These are phyloP conservation scores for Ilyonectria destructans DNA, from an alignment of 2,329 filamentous ascomycete genomes.

Conservation along the genomic window DNA sequence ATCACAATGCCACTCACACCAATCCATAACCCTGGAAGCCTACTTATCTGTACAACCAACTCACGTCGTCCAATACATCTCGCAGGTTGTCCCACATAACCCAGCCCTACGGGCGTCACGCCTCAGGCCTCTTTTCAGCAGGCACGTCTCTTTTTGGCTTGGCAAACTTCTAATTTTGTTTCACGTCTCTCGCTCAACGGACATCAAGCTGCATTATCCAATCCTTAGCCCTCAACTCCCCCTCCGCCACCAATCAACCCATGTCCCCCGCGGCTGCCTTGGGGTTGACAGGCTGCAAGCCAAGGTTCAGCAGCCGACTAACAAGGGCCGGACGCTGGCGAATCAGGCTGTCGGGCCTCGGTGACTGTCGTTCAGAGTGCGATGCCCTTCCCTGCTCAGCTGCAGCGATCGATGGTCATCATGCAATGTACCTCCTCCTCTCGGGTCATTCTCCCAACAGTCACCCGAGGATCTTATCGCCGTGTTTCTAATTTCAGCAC, in stretches of 20 bases:
- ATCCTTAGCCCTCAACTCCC: background rate
- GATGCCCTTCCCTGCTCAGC: background rate
- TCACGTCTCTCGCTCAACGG: background rate
- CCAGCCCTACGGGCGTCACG: constrained; percentile 12
- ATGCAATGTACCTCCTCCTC: constrained; percentile 4
- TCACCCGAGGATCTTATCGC: background rate
- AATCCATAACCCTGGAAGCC: constrained; percentile 1
- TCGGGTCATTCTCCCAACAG: constrained; percentile 25
- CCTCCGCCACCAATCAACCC: background rate
- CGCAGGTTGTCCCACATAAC: background rate
- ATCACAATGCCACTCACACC: constrained; percentile 1
- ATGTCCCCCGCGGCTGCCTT: constrained; percentile 20
- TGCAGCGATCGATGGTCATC: constrained; percentile 25
- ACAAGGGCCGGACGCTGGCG: constrained; percentile 10
- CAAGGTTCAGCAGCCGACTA: constrained; percentile 5
- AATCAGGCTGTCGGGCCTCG: constrained; percentile 24
- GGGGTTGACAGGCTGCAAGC: constrained; percentile 17
- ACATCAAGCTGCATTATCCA: background rate
- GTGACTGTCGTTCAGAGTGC: background rate
- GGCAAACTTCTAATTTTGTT: background rate
- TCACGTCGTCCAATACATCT: background rate
- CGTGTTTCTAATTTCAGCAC: constrained; percentile 20
- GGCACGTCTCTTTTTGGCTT: background rate
- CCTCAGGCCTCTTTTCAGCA: background rate
- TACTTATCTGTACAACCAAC: background rate